These are phyloP conservation scores for Claviceps sp. DNA, from an alignment of 2,329 filamentous ascomycete species.

Conservation along the genomic window DNA sequence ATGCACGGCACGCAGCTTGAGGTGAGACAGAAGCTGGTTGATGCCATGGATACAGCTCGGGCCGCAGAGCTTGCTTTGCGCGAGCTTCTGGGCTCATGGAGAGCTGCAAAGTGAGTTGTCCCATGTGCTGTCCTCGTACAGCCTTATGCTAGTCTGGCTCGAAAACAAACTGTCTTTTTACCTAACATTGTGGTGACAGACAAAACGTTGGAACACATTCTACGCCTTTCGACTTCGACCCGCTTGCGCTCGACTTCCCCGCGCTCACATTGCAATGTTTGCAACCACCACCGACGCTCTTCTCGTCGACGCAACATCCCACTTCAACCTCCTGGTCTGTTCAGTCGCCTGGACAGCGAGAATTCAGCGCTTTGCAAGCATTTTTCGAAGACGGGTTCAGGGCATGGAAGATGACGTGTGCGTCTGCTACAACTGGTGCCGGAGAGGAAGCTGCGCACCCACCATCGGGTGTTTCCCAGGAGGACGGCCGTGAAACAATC, in stretches of 20 bases:
- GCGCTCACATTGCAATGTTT: constrained; percentile 73
- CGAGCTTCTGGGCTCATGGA: constrained; percentile 68
- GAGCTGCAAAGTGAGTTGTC: constrained; percentile 65
- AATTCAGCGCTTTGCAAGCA: constrained; percentile 57
- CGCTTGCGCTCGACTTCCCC: constrained; percentile 74
- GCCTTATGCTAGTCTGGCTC: background rate
- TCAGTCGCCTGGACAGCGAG: constrained; percentile 56
- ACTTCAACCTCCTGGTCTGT: constrained; percentile 73
- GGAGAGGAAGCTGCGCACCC: constrained; percentile 40
- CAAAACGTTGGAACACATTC: constrained; percentile 41
- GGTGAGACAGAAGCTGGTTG: constrained; percentile 47
- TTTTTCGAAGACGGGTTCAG: constrained; percentile 56
- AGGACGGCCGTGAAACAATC: constrained; percentile 32
- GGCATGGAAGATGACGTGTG: constrained; percentile 45
- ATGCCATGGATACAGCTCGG: constrained; percentile 64
- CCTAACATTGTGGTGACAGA: constrained; percentile 20
- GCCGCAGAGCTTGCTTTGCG: constrained; percentile 75
- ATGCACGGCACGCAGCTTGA: constrained; percentile 50
- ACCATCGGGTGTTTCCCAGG: constrained; percentile 23
- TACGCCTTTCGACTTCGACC: constrained; percentile 66
- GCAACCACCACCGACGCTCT: constrained; percentile 66
- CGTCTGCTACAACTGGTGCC: constrained; percentile 33
- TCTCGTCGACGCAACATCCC: constrained; percentile 66
- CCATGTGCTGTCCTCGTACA: background rate
- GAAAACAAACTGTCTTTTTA: constrained; percentile 2